phyloP scores from a whole-genome alignment of 2,329 filamentous ascomycete genomes.

The Macroventuria anomochaeta region DNA sequence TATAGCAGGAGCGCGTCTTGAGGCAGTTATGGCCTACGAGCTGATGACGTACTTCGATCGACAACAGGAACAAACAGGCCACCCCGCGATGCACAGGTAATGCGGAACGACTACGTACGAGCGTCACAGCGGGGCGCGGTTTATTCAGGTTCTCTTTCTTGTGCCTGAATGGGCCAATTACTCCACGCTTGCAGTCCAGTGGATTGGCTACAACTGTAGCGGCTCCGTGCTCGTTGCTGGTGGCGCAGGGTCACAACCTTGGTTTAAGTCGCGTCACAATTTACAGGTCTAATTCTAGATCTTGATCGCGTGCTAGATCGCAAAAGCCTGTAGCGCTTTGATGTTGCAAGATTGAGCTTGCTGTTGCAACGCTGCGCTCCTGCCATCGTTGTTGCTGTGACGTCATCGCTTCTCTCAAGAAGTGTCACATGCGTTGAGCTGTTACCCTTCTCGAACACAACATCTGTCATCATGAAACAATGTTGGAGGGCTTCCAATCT shows the following conservation, averaged over 20 bases:
- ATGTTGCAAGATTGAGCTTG: background rate
- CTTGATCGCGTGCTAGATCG: slow-evolving; percentile 11
- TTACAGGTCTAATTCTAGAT: slow-evolving; percentile 3
- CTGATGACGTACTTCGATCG: slow-evolving; percentile 26
- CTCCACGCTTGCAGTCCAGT: slow-evolving; percentile 13
- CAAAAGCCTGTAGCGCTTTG: too few relatives aligned
- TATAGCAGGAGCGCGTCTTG: slow-evolving; percentile 12
- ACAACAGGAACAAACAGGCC: slow-evolving; percentile 12
- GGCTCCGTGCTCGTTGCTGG: background rate
- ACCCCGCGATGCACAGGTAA: slow-evolving; percentile 19
- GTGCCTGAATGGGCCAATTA: slow-evolving; percentile 5
- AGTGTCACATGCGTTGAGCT: background rate
- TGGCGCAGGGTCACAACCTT: slow-evolving; percentile 8
- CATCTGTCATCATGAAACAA: background rate
- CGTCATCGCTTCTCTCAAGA: background rate
- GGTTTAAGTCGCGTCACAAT: slow-evolving; percentile 12
- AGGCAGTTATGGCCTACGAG: slow-evolving; percentile 20
- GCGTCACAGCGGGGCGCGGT: slow-evolving; percentile 23
- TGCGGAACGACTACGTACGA: slow-evolving; percentile 23
- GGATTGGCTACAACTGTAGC: background rate
- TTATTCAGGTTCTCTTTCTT: slow-evolving; percentile 1
- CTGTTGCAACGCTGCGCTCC: background rate
- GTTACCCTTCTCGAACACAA: background rate
- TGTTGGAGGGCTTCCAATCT: too few relatives aligned
- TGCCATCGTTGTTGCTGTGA: background rate